Base-by-base conservation (phyloP, 2,329 filamentous ascomycete species). In the Hymenoscyphus repandus region DNA sequence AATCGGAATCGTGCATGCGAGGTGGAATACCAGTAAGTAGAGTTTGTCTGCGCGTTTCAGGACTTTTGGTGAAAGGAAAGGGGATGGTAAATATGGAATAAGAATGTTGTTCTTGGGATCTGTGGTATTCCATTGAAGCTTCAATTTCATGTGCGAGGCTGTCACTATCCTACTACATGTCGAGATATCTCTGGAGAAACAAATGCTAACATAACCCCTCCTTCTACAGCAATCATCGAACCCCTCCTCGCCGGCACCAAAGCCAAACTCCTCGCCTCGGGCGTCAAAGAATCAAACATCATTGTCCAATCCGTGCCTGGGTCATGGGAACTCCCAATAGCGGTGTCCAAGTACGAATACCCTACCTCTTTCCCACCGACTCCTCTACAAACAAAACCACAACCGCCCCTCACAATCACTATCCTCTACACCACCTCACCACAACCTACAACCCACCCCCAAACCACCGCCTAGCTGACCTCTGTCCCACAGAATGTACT, bases 1-100 rank as follows among this genome's bases (percentile, higher is more conserved):
- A 66, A 85, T 99, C 67, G 92, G 88, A 67, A 97, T 99, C 67
- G 81, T 99, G 52, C 93, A 97, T 73, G 92, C 92, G 52, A 85
- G 93, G 64, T 99, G 93, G 93, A 99, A 99, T 74, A 62, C 61
- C 18, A 58, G 64, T 65, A 58, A 47, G 50, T 50, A 12, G 13
- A 27, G n/a, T 17, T 11, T 15, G 27, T 9, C 11, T 36, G 30
- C 20, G 17, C 15, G 17, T n/a, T 36, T 36, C 37, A 20, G 39
- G 13, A 6, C 17, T 15, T 31, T 27, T 18, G 18, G 13, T 7
- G 27, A 15, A 22, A 41, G 17, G 17, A 9, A 17, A 31, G 22
- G 32, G 13, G 27, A 17, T 15, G n/a, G 2, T 30, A 44, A 10
- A 5, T 37, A 5, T 37, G 34, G 34, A 17, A 37, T 4, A 27